These are phyloP conservation scores for Pythium myriotylum DNA, from an alignment of 352 stramenopile species.

Conservation along the genomic window DNA sequence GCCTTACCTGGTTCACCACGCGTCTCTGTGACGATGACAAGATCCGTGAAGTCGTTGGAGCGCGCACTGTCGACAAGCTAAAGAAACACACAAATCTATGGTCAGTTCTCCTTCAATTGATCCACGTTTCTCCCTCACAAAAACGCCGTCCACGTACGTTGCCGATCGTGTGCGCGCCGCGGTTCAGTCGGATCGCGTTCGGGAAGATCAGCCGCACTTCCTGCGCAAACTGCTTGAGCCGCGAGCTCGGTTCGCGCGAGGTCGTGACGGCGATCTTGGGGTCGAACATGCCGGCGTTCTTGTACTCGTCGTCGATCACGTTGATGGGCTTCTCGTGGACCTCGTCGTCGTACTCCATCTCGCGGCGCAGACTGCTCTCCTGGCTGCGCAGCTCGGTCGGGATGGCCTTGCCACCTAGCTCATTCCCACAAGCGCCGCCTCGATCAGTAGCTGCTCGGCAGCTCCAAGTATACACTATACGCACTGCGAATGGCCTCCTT, in stretches of 20 bases:
- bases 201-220: constrained; percentile 98
- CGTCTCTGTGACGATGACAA: constrained; percentile 98
- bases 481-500: constrained; percentile 90
- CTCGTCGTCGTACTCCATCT: constrained; percentile 93
- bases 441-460: not conserved
- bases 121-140: too few relatives aligned
- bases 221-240: constrained; percentile 99
- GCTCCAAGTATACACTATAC: constrained; percentile 3
- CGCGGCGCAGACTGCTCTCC: constrained; percentile 91
- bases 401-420: constrained; percentile 91
- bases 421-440: too few relatives aligned
- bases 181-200: constrained; percentile 98
- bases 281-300: constrained; percentile 96
- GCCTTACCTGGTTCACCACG: constrained; percentile 93
- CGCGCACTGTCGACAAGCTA: constrained; percentile 97
- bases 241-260: constrained; percentile 94
- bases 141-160: constrained; percentile 45
- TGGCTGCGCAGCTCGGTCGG: constrained; percentile 96
- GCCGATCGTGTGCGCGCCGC: constrained; percentile 93
- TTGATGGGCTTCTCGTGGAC: constrained; percentile 86
- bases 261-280: constrained; percentile 99
- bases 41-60: constrained; percentile 97
- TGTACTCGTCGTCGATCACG: constrained; percentile 99
- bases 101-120: too few relatives aligned
- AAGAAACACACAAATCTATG: constrained; percentile 16